Evolutionary conservation across 768 basidiomycete genomes (phyloP), one percentile per base, ranked within the genome.

Genomic region (Russula sp.): DNA sequence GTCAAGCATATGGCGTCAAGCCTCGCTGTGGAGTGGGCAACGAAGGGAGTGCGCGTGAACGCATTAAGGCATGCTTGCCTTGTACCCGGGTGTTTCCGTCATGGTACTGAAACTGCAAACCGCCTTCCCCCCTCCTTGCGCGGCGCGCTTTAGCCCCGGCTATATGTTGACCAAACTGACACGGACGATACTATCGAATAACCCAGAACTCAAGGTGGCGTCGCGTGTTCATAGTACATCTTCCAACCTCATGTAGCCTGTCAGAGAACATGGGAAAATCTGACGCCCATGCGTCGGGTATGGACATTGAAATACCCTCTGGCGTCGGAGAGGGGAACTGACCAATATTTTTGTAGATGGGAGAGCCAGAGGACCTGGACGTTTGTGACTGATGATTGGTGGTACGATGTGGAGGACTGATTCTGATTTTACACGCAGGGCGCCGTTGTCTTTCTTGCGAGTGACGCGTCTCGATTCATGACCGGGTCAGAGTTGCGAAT

Each of bases 1-100:
- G 94, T 98, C 38, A 87, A 88, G 68, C 95, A 98, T 70, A 91
- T 98, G 91, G 93, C 93, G 13, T 78, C 90, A 2, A 91, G 88
- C 67, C 79, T 98, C 38, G 95, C 89, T 1, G 93, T 98, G 29
- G 96, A 98, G 75, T 98, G 95, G 94, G 96, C 96, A 0, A 88
- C 86, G 72, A 83, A 87, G 66, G 86, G 86, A 50, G 86, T 95
- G 61, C 83, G 93, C 56, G 93, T 96, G 59, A 96, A 96, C 73
- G 77, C 85, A 56, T 70, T 90, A 50, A 90, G 86, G 87, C 85
- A 65, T 57, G n/a, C 43, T 59, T 14, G n/a, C 47, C 52, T 25
- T 1, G 29, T 48, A 16, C 11, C 8, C 0, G 39, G n/a, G 59
- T 48, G 60, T 41, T 59, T 51, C 52, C 53, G 38, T 58, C 57